Evolutionary conservation across 192 early-diverging fungal genomes (phyloP).

Genomic region (Hyaloraphidium curvatum): DNA sequence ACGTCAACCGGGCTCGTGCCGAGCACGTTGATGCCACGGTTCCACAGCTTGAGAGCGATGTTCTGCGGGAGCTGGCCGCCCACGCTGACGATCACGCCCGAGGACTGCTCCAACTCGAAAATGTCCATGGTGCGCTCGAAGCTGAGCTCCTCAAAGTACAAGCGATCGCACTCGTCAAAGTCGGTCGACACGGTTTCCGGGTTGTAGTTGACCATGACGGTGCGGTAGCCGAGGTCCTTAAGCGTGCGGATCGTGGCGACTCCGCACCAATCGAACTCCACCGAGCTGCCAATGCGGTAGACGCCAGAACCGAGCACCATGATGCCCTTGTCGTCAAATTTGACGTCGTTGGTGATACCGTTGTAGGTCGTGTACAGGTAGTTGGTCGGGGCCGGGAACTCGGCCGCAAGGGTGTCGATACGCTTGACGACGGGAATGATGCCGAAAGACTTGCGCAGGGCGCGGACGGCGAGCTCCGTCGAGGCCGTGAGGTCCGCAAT

Average conservation of each 20-base stretch:
- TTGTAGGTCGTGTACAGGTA: constrained; percentile 99
- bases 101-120: constrained; percentile 65
- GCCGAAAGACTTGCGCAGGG: constrained; percentile 41
- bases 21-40: constrained; percentile 58
- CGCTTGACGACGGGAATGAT: constrained; percentile 82
- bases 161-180: constrained; percentile 91
- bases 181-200: constrained; percentile 97
- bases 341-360: constrained; percentile 63
- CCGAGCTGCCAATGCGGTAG: constrained; percentile 88
- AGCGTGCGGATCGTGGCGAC: constrained; percentile 52
- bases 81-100: constrained; percentile 74
- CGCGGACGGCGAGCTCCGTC: constrained; percentile 37
- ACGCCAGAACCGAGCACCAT: constrained; percentile 96
- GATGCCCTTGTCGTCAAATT: constrained; percentile 69
- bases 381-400: constrained; percentile 91
- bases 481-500: constrained; percentile 38
- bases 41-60: constrained; percentile 70
- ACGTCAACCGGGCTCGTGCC: constrained; percentile 82
- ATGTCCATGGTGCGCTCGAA: constrained; percentile 94
- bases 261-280: constrained; percentile 90
- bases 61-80: constrained; percentile 95
- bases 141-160: constrained; percentile 95
- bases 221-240: constrained; percentile 54
- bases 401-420: constrained; percentile 89
- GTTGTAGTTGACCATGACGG: constrained; percentile 97